Percentiles rank a stretch among this genome's conserved stretches.
These are phyloP conservation scores for Zelonia costaricensis DNA, from an alignment of 208 protist genomes.

Conservation along the genomic window DNA sequence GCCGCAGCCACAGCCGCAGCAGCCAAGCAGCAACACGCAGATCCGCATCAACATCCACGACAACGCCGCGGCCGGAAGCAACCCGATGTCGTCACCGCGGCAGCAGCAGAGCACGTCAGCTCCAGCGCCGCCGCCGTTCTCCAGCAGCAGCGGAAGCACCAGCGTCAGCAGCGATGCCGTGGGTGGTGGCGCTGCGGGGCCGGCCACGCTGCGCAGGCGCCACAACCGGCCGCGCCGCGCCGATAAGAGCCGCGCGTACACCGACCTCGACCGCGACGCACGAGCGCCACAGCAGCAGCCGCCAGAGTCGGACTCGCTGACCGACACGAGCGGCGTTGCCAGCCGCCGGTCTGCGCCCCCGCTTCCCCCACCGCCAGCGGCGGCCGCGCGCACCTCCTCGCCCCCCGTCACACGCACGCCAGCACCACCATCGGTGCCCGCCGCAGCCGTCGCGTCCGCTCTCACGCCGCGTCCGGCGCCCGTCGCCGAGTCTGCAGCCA, in stretches of 20 bases:
- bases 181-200: background rate
- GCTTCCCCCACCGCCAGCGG: conserved; percentile 23
- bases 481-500: background rate
- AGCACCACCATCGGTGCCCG: background rate
- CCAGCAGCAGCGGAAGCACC: conserved; percentile 4
- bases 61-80: background rate
- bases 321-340: background rate
- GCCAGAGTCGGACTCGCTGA: conserved; percentile 8
- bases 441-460: background rate
- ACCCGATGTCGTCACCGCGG: background rate
- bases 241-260: conserved; percentile 13
- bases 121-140: background rate
- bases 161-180: background rate
- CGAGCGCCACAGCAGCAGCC: background rate
- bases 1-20: conserved; percentile 5
- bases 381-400: background rate
- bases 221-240: conserved; percentile 10
- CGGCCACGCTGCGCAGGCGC: conserved; percentile 4
- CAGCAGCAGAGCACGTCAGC: background rate
- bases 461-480: background rate
- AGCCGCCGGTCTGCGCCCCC: conserved; percentile 15
- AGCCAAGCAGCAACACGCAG: conserved; percentile 8
- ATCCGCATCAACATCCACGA: conserved; percentile 56
- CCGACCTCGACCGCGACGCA: conserved; percentile 12
- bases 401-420: background rate